Evolutionary conservation across 2,329 filamentous ascomycete species (phyloP), one percentile per base, ranked within the genome.

Genomic region (Calonectria ilicicola): DNA sequence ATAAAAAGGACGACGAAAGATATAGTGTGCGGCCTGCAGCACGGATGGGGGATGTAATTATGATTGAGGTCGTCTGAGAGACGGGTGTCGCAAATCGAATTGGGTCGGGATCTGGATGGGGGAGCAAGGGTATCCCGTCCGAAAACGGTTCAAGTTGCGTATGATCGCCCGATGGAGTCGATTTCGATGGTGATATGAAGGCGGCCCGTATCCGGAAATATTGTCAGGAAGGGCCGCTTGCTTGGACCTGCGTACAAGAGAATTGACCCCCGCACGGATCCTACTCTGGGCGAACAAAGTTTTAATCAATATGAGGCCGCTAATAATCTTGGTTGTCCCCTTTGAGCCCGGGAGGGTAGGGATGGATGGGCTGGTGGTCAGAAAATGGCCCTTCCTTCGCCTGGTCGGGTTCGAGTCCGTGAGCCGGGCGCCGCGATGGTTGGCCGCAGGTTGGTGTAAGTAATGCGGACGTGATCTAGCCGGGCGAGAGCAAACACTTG

Each of bases 111-210:
- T 74, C 44, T 68, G 73, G 72, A 78, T 23, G 58, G 76, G 74
- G 77, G 76, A 78, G 76, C 74, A 70, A 68, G 75, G 74, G 69
- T 73, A 75, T 63, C 38, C 58, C 26, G 40, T 67, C 76, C 70
- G 67, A 76, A 77, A 70, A 65, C 74, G 76, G 76, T 77, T 78
- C 76, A 69, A 75, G 74, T 78, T 76, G 76, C 76, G 76, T 51
- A 72, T 76, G 73, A 73, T 44, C 65, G 58, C 38, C 38, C 58
- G 58, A 63, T 46, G 23, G 38, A 40, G 14, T 44, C 27, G 58
- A 63, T 63, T 29, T 29, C 58, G 53, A 60, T 60, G 38, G 38
- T 44, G 58, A 63, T 63, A 42, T 19, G 58, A 26, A 63, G 27
- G 26, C 23, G 58, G 38, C 38, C 49, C 40, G 58, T 63, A 32